These are phyloP conservation scores for Trichoderma reesei DNA, from an alignment of 495 filamentous ascomycete species.

Conservation along the genomic window DNA sequence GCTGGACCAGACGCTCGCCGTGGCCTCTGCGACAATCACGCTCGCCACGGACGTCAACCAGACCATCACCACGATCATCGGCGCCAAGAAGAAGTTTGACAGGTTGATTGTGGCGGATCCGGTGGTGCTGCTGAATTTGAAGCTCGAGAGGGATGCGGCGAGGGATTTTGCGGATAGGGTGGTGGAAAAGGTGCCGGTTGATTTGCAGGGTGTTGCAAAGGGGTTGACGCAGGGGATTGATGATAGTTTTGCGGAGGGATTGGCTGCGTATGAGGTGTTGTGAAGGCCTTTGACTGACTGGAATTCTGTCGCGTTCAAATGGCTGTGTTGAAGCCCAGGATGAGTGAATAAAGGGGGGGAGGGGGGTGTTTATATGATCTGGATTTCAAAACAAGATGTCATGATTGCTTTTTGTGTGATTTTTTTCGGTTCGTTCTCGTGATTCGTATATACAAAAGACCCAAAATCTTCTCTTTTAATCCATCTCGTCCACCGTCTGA, in stretches of 20 bases:
- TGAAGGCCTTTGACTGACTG: background rate
- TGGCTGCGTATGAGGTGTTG: slow-evolving; percentile 18
- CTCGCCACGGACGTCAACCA: slow-evolving; percentile 20
- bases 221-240: slow-evolving; percentile 21
- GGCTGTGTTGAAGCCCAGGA: background rate
- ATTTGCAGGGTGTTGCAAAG: slow-evolving; percentile 18
- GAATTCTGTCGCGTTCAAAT: background rate
- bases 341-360: background rate
- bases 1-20: slow-evolving; percentile 16
- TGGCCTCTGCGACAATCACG: slow-evolving; percentile 18
- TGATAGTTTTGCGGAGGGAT: slow-evolving; percentile 20
- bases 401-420: background rate
- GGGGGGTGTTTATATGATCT: no score
- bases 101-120: slow-evolving; percentile 21
- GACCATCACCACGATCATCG: slow-evolving; percentile 20
- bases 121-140: slow-evolving; percentile 24
- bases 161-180: slow-evolving; percentile 22
- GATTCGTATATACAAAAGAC: no score
- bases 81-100: slow-evolving; percentile 26
- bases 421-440: no score
- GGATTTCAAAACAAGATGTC: no score
- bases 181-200: slow-evolving; percentile 25
- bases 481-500: slow-evolving; percentile 30
- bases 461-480: no score
- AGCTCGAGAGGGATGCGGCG: slow-evolving; percentile 25